Conservation (phyloP, 768 basidiomycete genomes). For the Chalciporus piperatus region DNA sequence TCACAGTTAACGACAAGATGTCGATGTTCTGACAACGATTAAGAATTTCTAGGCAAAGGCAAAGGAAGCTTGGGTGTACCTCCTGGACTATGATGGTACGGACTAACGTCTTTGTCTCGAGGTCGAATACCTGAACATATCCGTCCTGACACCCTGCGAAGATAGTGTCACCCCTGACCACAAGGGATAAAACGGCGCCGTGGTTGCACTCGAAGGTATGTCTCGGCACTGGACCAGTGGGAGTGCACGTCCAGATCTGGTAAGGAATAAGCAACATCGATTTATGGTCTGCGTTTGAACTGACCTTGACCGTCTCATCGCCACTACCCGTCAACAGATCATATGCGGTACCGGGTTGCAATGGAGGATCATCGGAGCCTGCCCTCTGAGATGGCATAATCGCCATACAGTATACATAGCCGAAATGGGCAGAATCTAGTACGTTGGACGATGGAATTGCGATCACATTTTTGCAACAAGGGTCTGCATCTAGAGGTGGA, state of each 20-base stretch:
- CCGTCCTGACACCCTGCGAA: slow-evolving; percentile 96
- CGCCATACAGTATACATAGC: slow-evolving; percentile 87
- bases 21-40: slow-evolving; percentile 57
- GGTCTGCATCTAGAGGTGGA: slow-evolving; percentile 33
- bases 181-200: slow-evolving; percentile 83
- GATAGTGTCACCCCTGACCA: slow-evolving; percentile 70
- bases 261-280: background rate
- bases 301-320: slow-evolving; percentile 85
- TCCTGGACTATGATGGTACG: slow-evolving; percentile 86
- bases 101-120: slow-evolving; percentile 85
- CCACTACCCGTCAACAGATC: slow-evolving; percentile 85
- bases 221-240: slow-evolving; percentile 43
- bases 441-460: slow-evolving; percentile 67
- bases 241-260: slow-evolving; percentile 67
- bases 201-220: slow-evolving; percentile 70
- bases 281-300: slow-evolving; percentile 1
- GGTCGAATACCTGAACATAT: slow-evolving; percentile 84
- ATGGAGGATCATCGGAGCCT: slow-evolving; percentile 32
- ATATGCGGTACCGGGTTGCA: slow-evolving; percentile 24
- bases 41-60: background rate
- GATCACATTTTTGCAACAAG: slow-evolving; percentile 29
- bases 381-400: slow-evolving; percentile 41
- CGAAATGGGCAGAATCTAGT: slow-evolving; percentile 88
- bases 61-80: slow-evolving; percentile 35
- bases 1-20: slow-evolving; percentile 74